Percentiles rank a stretch among this genome's conserved stretches.
phyloP scores from a whole-genome alignment of 208 protist genomes.

The Phytomonas sp. region DNA sequence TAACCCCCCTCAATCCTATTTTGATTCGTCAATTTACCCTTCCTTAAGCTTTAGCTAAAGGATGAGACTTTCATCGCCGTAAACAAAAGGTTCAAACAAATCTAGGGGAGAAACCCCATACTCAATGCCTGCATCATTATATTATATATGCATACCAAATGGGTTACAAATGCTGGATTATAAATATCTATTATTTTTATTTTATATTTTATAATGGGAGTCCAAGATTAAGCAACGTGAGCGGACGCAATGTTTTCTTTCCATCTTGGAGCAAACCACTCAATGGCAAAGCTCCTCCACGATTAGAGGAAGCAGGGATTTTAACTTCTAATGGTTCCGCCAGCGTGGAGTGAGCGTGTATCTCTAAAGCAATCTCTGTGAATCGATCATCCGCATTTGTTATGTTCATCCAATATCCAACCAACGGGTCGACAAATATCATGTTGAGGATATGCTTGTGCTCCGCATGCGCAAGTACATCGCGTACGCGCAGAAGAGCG shows the following conservation, averaged over 20 bases:
- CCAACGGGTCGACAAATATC: slow-evolving; percentile 68
- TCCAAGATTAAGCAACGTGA: slow-evolving; percentile 41
- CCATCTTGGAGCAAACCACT: slow-evolving; percentile 17
- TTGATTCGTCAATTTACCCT: background rate
- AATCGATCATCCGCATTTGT: slow-evolving; percentile 39
- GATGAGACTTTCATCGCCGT: background rate
- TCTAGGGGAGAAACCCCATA: background rate
- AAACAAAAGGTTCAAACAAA: slow-evolving; percentile 1
- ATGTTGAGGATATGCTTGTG: slow-evolving; percentile 73
- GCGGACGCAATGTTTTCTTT: slow-evolving; percentile 30
- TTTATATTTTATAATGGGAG: slow-evolving; percentile 25
- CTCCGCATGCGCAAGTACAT: slow-evolving; percentile 70
- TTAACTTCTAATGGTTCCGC: slow-evolving; percentile 26
- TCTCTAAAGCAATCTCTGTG: slow-evolving; percentile 37
- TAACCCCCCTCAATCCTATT: background rate
- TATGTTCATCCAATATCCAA: slow-evolving; percentile 64
- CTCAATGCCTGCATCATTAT: background rate
- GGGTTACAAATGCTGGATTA: background rate
- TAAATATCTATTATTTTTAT: background rate
- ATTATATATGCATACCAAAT: background rate
- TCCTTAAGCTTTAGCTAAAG: background rate
- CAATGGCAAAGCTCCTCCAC: slow-evolving; percentile 7
- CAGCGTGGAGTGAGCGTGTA: slow-evolving; percentile 62
- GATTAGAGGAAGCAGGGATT: background rate
- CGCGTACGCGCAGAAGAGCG: slow-evolving; percentile 60